Conservation (phyloP, 1,139 yeast genomes). For the Geotrichum carabidarum region DNA sequence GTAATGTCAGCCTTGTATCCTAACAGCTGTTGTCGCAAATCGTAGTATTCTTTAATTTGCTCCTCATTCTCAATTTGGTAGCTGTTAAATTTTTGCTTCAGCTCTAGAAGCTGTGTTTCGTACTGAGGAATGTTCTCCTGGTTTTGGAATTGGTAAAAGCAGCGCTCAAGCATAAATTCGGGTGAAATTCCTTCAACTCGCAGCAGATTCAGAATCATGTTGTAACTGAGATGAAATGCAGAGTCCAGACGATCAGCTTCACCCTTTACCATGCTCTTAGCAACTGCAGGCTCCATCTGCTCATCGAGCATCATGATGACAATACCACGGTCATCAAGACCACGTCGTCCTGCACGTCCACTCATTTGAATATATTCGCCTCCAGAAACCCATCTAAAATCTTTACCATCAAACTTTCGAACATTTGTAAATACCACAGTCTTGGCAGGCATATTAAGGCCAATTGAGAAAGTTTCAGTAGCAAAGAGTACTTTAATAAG, state of each 20-base stretch:
- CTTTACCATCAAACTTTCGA: slow-evolving; percentile 96
- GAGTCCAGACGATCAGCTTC: slow-evolving; percentile 95
- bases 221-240: slow-evolving; percentile 93
- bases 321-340: slow-evolving; percentile 96
- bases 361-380: slow-evolving; percentile 99
- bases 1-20: slow-evolving; percentile 72
- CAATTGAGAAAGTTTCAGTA: slow-evolving; percentile 97
- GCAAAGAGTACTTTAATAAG: slow-evolving; percentile 90
- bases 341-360: slow-evolving; percentile 99
- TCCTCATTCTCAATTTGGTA: slow-evolving; percentile 68
- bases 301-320: slow-evolving; percentile 99
- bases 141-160: slow-evolving; percentile 93
- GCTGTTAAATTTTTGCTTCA: slow-evolving; percentile 47
- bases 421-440: slow-evolving; percentile 97
- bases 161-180: slow-evolving; percentile 90
- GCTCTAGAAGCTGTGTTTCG: slow-evolving; percentile 56
- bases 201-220: slow-evolving; percentile 92
- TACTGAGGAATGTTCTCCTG: slow-evolving; percentile 82
- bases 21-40: slow-evolving; percentile 64
- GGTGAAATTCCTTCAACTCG: slow-evolving; percentile 98
- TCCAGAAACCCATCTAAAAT: slow-evolving; percentile 97
- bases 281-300: slow-evolving; percentile 98
- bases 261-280: slow-evolving; percentile 98
- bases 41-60: slow-evolving; percentile 74
- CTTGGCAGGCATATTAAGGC: slow-evolving; percentile 96